Conservation (phyloP, 768 basidiomycete genomes). For the Tephrocybe sp. region DNA sequence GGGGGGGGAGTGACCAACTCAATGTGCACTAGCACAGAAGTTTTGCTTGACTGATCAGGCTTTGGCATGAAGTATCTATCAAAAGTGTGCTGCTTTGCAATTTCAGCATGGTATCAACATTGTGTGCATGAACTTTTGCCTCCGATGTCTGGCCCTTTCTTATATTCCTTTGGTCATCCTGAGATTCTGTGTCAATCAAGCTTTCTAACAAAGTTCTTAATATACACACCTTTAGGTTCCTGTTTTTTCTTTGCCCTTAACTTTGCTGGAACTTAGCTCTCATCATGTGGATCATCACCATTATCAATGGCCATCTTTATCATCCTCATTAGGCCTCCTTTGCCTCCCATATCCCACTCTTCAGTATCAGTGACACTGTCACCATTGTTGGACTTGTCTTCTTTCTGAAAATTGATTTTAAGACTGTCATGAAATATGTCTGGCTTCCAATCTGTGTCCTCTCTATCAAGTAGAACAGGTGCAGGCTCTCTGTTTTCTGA, state of each 20-base stretch:
- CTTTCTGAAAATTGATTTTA: constrained; percentile 3
- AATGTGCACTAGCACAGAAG: neutral
- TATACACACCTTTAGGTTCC: neutral
- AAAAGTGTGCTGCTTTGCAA: neutral
- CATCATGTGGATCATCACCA: constrained; percentile 10
- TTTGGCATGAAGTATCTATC: neutral
- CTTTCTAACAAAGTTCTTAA: neutral
- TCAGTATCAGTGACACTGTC: neutral
- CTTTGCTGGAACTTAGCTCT: constrained; percentile 4
- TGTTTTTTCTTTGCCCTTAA: constrained; percentile 1
- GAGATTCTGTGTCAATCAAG: neutral
- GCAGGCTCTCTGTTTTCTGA: neutral
- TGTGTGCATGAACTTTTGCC: neutral
- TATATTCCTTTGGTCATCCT: neutral
- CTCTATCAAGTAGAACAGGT: too few relatives aligned
- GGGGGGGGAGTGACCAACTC: neutral
- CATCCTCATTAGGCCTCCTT: neutral
- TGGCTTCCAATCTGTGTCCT: too few relatives aligned
- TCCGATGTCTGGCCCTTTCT: neutral
- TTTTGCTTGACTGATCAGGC: neutral
- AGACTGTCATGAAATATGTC: neutral
- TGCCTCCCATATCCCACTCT: neutral
- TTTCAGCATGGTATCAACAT: neutral
- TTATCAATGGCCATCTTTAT: constrained; percentile 2
- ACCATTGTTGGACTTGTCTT: neutral